Evolutionary conservation across 2,329 filamentous ascomycete species (phyloP).

Genomic region (Pseudocercospora crystallina): DNA sequence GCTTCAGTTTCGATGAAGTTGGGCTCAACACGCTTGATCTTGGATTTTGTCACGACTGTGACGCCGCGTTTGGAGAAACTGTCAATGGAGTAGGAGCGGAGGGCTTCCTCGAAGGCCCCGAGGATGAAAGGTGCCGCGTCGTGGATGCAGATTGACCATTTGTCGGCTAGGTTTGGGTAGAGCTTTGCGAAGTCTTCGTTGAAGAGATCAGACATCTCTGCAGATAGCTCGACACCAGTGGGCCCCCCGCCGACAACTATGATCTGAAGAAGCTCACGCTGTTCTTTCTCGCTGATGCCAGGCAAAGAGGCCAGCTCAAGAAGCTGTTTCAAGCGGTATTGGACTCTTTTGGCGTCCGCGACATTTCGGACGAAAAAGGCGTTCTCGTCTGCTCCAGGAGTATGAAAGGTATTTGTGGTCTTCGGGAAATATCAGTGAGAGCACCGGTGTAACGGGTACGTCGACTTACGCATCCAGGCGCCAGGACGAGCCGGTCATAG

Average conservation of each 20-base stretch:
- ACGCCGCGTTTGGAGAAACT: slow-evolving; percentile 40
- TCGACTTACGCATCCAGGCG: slow-evolving; percentile 38
- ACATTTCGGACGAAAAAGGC: slow-evolving; percentile 25
- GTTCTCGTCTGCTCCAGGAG: slow-evolving; percentile 23
- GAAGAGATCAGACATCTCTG: slow-evolving; percentile 46
- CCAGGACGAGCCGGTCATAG: slow-evolving; percentile 44
- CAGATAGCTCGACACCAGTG: slow-evolving; percentile 45
- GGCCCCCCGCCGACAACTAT: slow-evolving; percentile 46
- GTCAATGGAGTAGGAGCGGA: slow-evolving; percentile 45
- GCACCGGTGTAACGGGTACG: slow-evolving; percentile 2
- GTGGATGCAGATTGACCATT: slow-evolving; percentile 44
- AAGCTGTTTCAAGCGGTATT: slow-evolving; percentile 36
- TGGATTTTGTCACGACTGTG: slow-evolving; percentile 39
- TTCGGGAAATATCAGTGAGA: not conserved
- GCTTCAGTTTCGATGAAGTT: slow-evolving; percentile 39
- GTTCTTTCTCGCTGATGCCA: slow-evolving; percentile 29
- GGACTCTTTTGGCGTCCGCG: slow-evolving; percentile 28
- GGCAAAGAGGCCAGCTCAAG: slow-evolving; percentile 41
- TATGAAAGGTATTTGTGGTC: slow-evolving; percentile 21
- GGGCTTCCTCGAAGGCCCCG: slow-evolving; percentile 39
- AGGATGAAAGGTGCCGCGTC: slow-evolving; percentile 35
- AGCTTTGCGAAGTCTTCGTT: slow-evolving; percentile 40
- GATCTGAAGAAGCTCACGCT: slow-evolving; percentile 39
- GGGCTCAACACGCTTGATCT: slow-evolving; percentile 37
- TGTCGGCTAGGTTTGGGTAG: slow-evolving; percentile 43